These are phyloP conservation scores for Amanita inopinata DNA, from an alignment of 768 basidiomycete genomes.

Conservation along the genomic window DNA sequence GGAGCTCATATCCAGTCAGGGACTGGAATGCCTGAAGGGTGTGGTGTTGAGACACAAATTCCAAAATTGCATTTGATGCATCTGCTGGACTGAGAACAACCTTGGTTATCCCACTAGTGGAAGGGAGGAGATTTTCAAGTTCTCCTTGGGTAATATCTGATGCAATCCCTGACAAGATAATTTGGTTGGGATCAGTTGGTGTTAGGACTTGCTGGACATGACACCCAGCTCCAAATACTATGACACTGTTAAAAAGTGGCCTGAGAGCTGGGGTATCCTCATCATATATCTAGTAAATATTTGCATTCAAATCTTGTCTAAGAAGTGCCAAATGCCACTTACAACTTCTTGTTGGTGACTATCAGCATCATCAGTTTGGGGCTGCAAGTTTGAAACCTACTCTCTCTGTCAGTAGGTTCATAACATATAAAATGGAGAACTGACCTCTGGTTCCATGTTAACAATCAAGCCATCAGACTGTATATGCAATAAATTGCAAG, in stretches of 20 bases:
- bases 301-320: conserved; percentile 5
- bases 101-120: conserved; percentile 20
- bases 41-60: not conserved
- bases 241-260: conserved; percentile 20
- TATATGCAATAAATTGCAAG: conserved; percentile 22
- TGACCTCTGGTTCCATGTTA: no score
- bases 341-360: no score
- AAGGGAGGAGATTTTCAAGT: conserved; percentile 21
- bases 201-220: conserved; percentile 23
- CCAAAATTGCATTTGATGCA: conserved; percentile 4
- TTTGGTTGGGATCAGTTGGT: conserved; percentile 26
- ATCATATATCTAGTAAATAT: conserved; percentile 2
- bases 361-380: no score
- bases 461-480: conserved; percentile 13
- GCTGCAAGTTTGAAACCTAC: no score
- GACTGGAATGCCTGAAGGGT: not conserved
- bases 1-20: not conserved
- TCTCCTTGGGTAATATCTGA: conserved; percentile 18
- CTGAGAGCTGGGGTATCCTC: conserved; percentile 12
- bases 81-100: conserved; percentile 15
- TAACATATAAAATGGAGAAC: no score
- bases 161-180: conserved; percentile 34
- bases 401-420: no score
- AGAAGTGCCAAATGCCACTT: no score
- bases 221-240: conserved; percentile 24